Conservation (phyloP, 345 rosid genomes). For the Nephelium lappaceum region DNA sequence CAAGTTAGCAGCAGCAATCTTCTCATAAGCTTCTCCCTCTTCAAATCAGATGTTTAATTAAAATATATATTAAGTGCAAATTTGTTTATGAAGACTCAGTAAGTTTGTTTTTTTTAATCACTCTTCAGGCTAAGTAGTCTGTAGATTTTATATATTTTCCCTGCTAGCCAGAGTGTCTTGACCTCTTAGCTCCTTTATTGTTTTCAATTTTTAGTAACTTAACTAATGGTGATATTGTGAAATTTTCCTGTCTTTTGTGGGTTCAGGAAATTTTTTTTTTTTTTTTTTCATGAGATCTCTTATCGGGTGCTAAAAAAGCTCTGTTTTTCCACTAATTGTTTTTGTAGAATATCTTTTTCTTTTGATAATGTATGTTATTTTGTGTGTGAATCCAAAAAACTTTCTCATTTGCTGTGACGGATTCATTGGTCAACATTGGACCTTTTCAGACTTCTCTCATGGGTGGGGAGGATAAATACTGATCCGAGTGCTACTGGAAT, state of each 20-base stretch:
- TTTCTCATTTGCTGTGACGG: constrained; percentile 92
- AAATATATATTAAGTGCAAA: too few species aligned
- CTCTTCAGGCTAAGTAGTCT: neutral
- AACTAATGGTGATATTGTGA: too few species aligned
- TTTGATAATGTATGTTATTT: constrained; percentile 21
- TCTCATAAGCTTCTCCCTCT: neutral
- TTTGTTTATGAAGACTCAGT: neutral
- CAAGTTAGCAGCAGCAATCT: neutral
- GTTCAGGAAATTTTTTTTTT: too few species aligned
- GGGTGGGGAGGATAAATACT: constrained; percentile 83
- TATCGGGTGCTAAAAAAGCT: neutral
- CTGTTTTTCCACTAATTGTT: neutral
- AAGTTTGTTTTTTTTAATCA: too few species aligned
- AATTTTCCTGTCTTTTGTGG: neutral
- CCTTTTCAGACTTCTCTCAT: constrained; percentile 91
- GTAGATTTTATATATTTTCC: too few species aligned
- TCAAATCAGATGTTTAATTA: neutral
- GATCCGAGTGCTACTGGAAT: constrained; percentile 92
- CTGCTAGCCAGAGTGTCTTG: too few species aligned
- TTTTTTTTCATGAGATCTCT: neutral
- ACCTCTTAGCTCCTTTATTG: too few species aligned
- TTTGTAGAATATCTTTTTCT: constrained; percentile 6
- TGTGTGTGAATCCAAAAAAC: constrained; percentile 71
- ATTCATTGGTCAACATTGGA: constrained; percentile 88
- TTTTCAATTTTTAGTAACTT: too few species aligned